Base-by-base conservation (phyloP, 2,329 filamentous ascomycete genomes). In the Colletotrichum lupini region DNA sequence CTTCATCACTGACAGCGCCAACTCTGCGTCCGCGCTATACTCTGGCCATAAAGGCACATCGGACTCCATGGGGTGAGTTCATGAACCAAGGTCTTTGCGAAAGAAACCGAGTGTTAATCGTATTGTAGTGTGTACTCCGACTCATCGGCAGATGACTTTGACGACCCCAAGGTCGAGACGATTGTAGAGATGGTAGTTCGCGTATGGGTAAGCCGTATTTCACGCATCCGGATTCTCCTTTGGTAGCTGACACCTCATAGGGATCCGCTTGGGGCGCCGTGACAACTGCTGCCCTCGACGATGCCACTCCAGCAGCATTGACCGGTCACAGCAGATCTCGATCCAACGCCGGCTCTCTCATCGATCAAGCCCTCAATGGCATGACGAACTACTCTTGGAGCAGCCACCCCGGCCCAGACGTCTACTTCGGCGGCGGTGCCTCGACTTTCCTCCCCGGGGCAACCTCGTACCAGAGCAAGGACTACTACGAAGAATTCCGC, bases 1-100 rank as follows among this genome's bases (percentile, higher is more conserved):
- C 57, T 96, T 94, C 86, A 95, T 97, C 79, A 97, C 94, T 30
- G 94, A 97, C 81, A 94, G 92, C 72, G 94, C 94, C 82, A 97
- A 97, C 84, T 95, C 92, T 4, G 94, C 94, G 3, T 94, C 92
- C 32, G 93, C 94, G 14, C 85, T 97, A 12, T 96, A 96, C 84
- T 91, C 89, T 19, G 94, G 94, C 30, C 94, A 97, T 85, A 97
- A 97, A 87, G 93, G 90, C 78, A 93, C 91, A 0, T 94, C 96
- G 75, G 95, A 97, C 79, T 93, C 93, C 22, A 89, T 97, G 83
- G 93, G 92, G 82, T 92, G 77, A 76, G 80, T 32, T 7, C 5
- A 19, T 7, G 5, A 49, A 74, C n/a, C 14, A 3, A 26, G 2
- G 2, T 4, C 42, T 8, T 3, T 24, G 16, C 11, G 3, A 30